phyloP scores from a whole-genome alignment of 176 grass and related monocot species.

The Oryza punctata region DNA sequence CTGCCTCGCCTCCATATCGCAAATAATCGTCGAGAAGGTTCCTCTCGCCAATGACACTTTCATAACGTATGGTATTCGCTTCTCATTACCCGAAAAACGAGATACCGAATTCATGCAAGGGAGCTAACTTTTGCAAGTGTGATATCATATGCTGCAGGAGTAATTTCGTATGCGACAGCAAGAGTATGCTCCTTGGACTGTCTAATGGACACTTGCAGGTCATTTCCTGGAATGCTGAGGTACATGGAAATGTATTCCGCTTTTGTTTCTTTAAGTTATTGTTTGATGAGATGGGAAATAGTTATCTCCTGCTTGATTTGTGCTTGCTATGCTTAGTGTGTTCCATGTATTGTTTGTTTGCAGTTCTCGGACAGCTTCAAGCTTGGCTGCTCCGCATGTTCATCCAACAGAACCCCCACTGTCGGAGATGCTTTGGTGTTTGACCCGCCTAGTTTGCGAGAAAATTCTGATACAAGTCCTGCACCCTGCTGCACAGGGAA shows the following conservation, averaged over 20 bases:
- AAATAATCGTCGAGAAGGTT: constrained; percentile 74
- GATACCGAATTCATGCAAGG: not conserved
- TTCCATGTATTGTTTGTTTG: constrained; percentile 40
- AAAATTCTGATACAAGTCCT: constrained; percentile 44
- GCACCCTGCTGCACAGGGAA: constrained; percentile 63
- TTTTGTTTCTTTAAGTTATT: constrained; percentile 57
- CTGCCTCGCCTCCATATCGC: constrained; percentile 64
- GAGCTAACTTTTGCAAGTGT: constrained; percentile 29
- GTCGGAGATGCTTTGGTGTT: constrained; percentile 50
- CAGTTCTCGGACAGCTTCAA: constrained; percentile 80
- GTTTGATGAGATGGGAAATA: constrained; percentile 8
- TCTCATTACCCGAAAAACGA: not conserved
- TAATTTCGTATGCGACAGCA: constrained; percentile 89
- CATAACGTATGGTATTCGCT: constrained; percentile 63
- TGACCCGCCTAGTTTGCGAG: constrained; percentile 48
- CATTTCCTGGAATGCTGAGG: constrained; percentile 95
- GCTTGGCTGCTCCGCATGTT: constrained; percentile 62
- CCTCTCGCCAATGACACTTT: constrained; percentile 66
- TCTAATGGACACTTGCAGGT: constrained; percentile 83
- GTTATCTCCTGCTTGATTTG: constrained; percentile 13
- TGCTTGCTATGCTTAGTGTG: constrained; percentile 33
- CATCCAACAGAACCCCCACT: constrained; percentile 52
- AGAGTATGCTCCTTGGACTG: constrained; percentile 88
- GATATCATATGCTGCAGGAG: constrained; percentile 54
- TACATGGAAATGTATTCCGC: constrained; percentile 61